These are phyloP conservation scores for Laburnicola sp. DNA, from an alignment of 2,329 filamentous ascomycete species.

Conservation along the genomic window DNA sequence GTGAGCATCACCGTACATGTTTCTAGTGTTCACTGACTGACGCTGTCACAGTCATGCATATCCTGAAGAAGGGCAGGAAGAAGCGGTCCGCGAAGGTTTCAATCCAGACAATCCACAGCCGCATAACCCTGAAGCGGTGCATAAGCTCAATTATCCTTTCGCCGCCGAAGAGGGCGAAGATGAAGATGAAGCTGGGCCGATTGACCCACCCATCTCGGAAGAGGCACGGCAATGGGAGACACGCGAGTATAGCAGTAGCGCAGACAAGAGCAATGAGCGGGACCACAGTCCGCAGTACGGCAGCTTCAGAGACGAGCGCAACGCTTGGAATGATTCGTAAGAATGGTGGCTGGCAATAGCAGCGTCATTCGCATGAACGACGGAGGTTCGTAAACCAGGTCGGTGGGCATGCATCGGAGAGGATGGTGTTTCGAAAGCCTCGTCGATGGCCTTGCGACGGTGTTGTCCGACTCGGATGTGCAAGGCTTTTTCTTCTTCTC, in stretches of 20 bases:
- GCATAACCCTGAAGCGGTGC: constrained; percentile 48
- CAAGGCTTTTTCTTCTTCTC: not conserved
- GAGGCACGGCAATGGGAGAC: constrained; percentile 51
- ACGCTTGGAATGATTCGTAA: constrained; percentile 43
- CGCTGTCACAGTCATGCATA: constrained; percentile 49
- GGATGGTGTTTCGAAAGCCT: constrained; percentile 3
- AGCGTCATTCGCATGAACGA: no score
- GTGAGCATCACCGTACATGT: constrained; percentile 41
- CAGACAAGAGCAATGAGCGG: constrained; percentile 21
- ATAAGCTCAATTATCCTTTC: constrained; percentile 52
- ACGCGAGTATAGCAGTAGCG: constrained; percentile 33
- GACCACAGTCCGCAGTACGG: constrained; percentile 45
- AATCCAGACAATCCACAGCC: constrained; percentile 53
- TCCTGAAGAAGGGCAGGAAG: constrained; percentile 50
- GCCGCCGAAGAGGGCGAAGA: constrained; percentile 46
- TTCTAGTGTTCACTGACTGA: constrained; percentile 12
- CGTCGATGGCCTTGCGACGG: not conserved
- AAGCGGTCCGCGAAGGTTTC: constrained; percentile 59
- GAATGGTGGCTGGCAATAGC: constrained; percentile 10
- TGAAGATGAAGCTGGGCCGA: constrained; percentile 39
- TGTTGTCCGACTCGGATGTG: not conserved
- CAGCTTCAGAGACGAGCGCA: constrained; percentile 49
- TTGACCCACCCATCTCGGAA: constrained; percentile 45
- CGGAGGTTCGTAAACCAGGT: no score
- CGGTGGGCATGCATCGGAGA: no score